A percentile compares a stretch with the other conserved stretches of the same genome.
Evolutionary conservation across 306 rosid species (phyloP).

Genomic region (Quercus rubra): DNA sequence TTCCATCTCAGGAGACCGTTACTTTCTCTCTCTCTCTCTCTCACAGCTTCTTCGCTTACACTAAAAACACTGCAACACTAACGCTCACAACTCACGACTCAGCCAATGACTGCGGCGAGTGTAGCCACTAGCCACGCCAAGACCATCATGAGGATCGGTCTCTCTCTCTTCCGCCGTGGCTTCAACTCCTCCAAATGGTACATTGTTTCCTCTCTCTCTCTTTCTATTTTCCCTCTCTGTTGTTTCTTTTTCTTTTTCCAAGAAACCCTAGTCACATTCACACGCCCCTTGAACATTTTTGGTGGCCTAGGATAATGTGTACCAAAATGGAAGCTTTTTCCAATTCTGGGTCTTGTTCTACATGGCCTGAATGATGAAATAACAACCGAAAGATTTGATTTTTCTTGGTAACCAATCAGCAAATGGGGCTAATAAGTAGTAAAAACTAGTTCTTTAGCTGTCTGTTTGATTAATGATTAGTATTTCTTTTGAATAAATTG

Average conservation of each 20-base stretch:
- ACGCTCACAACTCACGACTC: neutral
- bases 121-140: conserved; percentile 53
- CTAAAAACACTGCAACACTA: too few relatives aligned
- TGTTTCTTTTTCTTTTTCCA: neutral
- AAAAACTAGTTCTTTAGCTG: too few relatives aligned
- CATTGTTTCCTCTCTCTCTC: neutral
- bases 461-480: too few relatives aligned
- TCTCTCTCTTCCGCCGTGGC: conserved; percentile 60
- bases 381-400: too few relatives aligned
- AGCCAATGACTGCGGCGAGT: conserved; percentile 56
- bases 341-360: too few relatives aligned
- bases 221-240: neutral
- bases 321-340: neutral
- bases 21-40: neutral
- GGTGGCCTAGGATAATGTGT: neutral
- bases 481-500: too few relatives aligned
- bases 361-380: too few relatives aligned
- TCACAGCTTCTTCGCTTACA: neutral
- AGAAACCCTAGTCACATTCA: too few relatives aligned
- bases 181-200: conserved; percentile 97
- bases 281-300: neutral
- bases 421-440: too few relatives aligned
- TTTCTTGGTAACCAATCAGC: too few relatives aligned
- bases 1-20: conserved; percentile 24
- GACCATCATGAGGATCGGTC: conserved; percentile 60